Percentiles rank a stretch among this genome's conserved stretches.
Evolutionary conservation across 2,329 filamentous ascomycete genomes (phyloP).

Genomic region (Knufia petricola): DNA sequence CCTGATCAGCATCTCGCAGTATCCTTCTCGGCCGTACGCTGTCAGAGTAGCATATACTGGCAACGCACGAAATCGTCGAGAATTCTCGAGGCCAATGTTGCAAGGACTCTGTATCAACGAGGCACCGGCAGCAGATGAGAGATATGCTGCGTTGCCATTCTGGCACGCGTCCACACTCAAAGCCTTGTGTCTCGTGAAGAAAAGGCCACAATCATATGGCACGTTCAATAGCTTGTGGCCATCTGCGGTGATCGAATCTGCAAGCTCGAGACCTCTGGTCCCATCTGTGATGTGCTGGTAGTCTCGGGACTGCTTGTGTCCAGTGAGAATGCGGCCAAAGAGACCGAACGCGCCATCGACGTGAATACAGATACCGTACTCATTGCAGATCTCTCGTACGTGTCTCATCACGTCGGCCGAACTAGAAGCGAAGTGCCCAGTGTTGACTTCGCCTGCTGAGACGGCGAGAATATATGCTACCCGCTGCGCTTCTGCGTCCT

Average conservation of each 20-base stretch:
- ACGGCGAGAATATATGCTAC: constrained; percentile 54
- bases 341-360: constrained; percentile 87
- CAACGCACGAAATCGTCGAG: constrained; percentile 79
- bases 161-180: constrained; percentile 58
- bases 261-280: constrained; percentile 61
- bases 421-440: constrained; percentile 63
- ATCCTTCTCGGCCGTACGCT: constrained; percentile 61
- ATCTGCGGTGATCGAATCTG: constrained; percentile 79
- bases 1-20: constrained; percentile 57
- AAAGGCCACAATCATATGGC: constrained; percentile 87
- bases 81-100: constrained; percentile 85
- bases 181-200: constrained; percentile 58
- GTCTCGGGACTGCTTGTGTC: constrained; percentile 37
- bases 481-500: constrained; percentile 46
- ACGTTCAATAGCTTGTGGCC: constrained; percentile 91
- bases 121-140: constrained; percentile 33
- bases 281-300: constrained; percentile 45
- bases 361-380: constrained; percentile 74
- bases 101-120: constrained; percentile 61
- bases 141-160: constrained; percentile 78
- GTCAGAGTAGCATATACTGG: constrained; percentile 74
- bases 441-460: constrained; percentile 87
- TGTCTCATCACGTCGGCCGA: constrained; percentile 46
- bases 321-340: constrained; percentile 56
- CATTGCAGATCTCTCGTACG: constrained; percentile 61